phyloP scores from a whole-genome alignment of 225 moss, liverwort and hornwort genomes.

The Sphagnum tenellum region DNA sequence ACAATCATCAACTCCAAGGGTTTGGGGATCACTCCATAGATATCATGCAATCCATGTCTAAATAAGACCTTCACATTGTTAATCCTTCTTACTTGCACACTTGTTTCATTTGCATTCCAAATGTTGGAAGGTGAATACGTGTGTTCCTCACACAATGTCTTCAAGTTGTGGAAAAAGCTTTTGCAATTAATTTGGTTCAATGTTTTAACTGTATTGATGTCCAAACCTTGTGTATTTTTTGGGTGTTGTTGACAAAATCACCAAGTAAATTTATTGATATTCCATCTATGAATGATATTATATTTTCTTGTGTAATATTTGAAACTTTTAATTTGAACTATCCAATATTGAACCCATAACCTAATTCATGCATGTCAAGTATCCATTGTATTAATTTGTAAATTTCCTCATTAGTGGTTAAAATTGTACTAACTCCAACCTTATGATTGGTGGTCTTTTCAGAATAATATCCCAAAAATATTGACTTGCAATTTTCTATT shows the following conservation, averaged over 20 bases:
- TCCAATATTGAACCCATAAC: not conserved
- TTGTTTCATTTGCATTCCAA: constrained; percentile 2
- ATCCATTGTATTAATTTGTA: not conserved
- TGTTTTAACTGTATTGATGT: not conserved
- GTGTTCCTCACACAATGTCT: not conserved
- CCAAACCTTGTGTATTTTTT: not conserved
- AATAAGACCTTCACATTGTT: not conserved
- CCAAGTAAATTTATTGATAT: not conserved
- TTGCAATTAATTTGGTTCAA: not conserved
- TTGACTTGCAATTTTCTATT: not conserved
- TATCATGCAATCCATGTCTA: not conserved
- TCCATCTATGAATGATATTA: not conserved
- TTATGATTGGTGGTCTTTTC: not conserved
- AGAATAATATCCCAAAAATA: not conserved
- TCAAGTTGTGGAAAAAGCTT: not conserved
- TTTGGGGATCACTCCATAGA: not conserved
- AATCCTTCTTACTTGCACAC: not conserved
- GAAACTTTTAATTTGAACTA: not conserved
- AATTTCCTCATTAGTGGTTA: not conserved
- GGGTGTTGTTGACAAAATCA: not conserved
- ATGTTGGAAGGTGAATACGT: not conserved
- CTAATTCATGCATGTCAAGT: not conserved
- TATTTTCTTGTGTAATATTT: not conserved
- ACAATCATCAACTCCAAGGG: not conserved
- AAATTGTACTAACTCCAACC: not conserved